Percentiles rank a stretch among this genome's conserved stretches.
phyloP scores from a whole-genome alignment of 176 grass and related monocot species.

The Bonia amplexicaulis region DNA sequence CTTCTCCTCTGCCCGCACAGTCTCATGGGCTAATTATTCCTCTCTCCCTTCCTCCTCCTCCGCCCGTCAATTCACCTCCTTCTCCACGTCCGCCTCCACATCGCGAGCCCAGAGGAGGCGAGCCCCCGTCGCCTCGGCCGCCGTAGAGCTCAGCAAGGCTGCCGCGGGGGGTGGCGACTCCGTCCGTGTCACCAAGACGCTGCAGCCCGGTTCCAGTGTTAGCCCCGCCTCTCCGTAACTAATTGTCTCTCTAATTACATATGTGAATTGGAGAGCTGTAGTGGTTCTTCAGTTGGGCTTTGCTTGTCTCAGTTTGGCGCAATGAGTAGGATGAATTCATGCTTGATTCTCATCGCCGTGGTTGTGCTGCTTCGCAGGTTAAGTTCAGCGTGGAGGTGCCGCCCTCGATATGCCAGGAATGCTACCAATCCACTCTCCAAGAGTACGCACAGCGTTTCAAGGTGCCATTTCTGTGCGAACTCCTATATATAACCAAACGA shows the following conservation, averaged over 20 bases:
- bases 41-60: not conserved
- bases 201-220: constrained; percentile 51
- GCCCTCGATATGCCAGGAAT: constrained; percentile 55
- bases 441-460: constrained; percentile 70
- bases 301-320: not conserved
- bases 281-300: not conserved
- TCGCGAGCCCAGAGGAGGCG: not conserved
- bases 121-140: constrained; percentile 21
- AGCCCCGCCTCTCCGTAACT: constrained; percentile 7
- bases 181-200: constrained; percentile 50
- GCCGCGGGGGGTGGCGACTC: constrained; percentile 30
- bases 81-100: constrained; percentile 26
- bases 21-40: not conserved
- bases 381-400: constrained; percentile 90
- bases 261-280: not conserved
- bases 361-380: constrained; percentile 45
- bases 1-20: not conserved
- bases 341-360: not conserved
- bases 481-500: not conserved
- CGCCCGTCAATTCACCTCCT: not conserved
- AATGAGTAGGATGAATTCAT: not conserved
- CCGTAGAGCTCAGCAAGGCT: constrained; percentile 30
- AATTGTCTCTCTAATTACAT: not conserved
- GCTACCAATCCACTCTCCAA: constrained; percentile 56
- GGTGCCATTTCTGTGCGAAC: constrained; percentile 28